These are phyloP conservation scores for Colletotrichum scovillei DNA, from an alignment of 2,329 filamentous ascomycete species.

Conservation along the genomic window DNA sequence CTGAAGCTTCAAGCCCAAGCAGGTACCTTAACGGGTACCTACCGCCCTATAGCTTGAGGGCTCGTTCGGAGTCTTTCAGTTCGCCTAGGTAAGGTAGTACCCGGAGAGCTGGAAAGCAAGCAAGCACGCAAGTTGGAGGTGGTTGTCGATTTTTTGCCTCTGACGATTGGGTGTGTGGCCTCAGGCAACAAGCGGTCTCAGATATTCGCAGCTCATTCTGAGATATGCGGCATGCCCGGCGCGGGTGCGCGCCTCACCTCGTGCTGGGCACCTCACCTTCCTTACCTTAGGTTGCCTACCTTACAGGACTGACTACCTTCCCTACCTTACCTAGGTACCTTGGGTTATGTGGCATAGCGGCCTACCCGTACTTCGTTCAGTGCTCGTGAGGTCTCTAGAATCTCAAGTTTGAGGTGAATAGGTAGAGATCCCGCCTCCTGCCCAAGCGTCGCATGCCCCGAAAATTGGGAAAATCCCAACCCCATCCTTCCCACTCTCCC, in stretches of 20 bases:
- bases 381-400: conserved; percentile 22
- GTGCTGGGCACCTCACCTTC: no score
- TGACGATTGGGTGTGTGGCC: conserved; percentile 1
- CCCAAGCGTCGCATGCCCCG: conserved; percentile 36
- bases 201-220: conserved; percentile 33
- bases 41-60: no score
- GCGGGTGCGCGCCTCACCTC: no score
- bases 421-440: conserved; percentile 15
- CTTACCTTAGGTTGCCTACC: no score
- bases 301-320: no score
- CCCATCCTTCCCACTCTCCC: conserved; percentile 38
- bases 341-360: no score
- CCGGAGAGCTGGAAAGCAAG: background rate
- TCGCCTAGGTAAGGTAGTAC: no score
- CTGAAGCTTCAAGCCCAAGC: background rate
- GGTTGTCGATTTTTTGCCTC: background rate
- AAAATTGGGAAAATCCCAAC: conserved; percentile 42
- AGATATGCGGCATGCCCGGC: conserved; percentile 17
- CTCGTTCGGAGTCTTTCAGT: no score
- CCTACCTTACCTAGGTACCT: no score
- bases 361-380: no score
- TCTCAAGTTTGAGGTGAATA: background rate
- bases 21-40: background rate
- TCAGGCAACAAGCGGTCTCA: conserved; percentile 33
- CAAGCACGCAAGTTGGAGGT: background rate